Evolutionary conservation across 768 basidiomycete genomes (phyloP).

Genomic region (Xanthoconium purpureum): DNA sequence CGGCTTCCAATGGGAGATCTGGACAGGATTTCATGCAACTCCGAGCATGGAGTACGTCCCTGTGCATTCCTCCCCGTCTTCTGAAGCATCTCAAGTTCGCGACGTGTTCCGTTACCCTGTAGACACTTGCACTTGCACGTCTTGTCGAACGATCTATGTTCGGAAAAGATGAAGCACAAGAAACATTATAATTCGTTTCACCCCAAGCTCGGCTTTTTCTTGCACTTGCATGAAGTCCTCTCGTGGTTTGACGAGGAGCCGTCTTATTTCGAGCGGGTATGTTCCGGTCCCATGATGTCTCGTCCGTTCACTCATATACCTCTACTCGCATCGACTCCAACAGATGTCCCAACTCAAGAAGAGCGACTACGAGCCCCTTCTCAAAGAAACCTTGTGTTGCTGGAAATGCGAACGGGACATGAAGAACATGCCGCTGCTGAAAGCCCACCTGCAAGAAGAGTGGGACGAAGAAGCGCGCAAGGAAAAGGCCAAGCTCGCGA

Average conservation of each 20-base stretch:
- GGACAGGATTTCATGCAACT: slow-evolving; percentile 80
- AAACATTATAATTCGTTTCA: slow-evolving; percentile 92
- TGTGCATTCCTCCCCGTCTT: background rate
- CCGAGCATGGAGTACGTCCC: slow-evolving; percentile 80
- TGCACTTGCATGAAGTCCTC: slow-evolving; percentile 73
- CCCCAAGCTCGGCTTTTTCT: slow-evolving; percentile 79
- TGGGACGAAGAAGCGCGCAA: slow-evolving; percentile 51
- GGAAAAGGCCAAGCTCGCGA: slow-evolving; percentile 40
- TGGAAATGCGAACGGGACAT: slow-evolving; percentile 62
- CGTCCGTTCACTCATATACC: background rate
- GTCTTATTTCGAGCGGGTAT: slow-evolving; percentile 50
- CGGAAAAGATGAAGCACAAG: slow-evolving; percentile 74
- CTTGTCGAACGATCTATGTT: slow-evolving; percentile 73
- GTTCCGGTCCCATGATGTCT: slow-evolving; percentile 17
- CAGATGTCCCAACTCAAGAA: slow-evolving; percentile 55
- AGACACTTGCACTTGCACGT: slow-evolving; percentile 88
- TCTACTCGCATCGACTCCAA: background rate
- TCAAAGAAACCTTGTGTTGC: slow-evolving; percentile 68
- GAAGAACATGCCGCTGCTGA: slow-evolving; percentile 73
- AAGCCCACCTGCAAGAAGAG: slow-evolving; percentile 72
- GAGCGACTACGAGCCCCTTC: slow-evolving; percentile 56
- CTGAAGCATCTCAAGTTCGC: background rate
- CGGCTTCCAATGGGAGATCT: slow-evolving; percentile 74
- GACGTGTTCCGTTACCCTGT: background rate
- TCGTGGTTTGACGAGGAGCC: slow-evolving; percentile 73